Conservation (phyloP, 139 green algal species). For the Marvania coccoides region DNA sequence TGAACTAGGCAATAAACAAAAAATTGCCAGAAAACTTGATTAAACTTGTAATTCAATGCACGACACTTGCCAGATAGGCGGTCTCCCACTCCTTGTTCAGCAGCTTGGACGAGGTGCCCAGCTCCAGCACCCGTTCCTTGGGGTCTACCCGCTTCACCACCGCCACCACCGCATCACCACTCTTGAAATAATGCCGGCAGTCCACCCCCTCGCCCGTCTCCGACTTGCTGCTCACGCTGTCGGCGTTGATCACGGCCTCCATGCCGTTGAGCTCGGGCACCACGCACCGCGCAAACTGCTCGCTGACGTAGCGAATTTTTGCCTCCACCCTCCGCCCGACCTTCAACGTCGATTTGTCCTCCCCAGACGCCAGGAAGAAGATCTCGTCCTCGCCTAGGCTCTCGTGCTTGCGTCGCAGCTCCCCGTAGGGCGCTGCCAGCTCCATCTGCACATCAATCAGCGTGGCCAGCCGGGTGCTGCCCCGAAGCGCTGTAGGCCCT, state of each 20-base stretch:
- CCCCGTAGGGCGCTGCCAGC: conserved; percentile 46
- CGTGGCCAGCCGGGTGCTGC: conserved; percentile 25
- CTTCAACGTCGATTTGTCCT: conserved; percentile 38
- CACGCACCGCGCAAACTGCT: conserved; percentile 7
- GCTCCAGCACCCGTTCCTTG: background rate
- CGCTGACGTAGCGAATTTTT: conserved; percentile 14
- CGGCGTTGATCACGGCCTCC: conserved; percentile 35
- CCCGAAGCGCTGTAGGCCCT: background rate
- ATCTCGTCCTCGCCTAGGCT: conserved; percentile 30
- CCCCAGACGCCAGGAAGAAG: conserved; percentile 51
- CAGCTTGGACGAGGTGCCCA: conserved; percentile 11
- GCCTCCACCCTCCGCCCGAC: conserved; percentile 41
- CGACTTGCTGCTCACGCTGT: conserved; percentile 9
- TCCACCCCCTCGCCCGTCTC: conserved; percentile 8
- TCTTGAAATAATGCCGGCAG: conserved; percentile 18
- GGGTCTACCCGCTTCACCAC: conserved; percentile 11
- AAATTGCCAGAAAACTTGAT: too few relatives aligned
- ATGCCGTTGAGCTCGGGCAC: conserved; percentile 34
- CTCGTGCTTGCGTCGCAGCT: conserved; percentile 34
- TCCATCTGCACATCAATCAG: conserved; percentile 65
- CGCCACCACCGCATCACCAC: conserved; percentile 24
- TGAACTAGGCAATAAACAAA: too few relatives aligned
- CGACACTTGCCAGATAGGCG: too few relatives aligned
- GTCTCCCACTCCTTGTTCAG: conserved; percentile 16
- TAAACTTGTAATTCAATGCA: too few relatives aligned